These are phyloP conservation scores for Kwoniella botswanensis DNA, from an alignment of 768 basidiomycete genomes.

Conservation along the genomic window DNA sequence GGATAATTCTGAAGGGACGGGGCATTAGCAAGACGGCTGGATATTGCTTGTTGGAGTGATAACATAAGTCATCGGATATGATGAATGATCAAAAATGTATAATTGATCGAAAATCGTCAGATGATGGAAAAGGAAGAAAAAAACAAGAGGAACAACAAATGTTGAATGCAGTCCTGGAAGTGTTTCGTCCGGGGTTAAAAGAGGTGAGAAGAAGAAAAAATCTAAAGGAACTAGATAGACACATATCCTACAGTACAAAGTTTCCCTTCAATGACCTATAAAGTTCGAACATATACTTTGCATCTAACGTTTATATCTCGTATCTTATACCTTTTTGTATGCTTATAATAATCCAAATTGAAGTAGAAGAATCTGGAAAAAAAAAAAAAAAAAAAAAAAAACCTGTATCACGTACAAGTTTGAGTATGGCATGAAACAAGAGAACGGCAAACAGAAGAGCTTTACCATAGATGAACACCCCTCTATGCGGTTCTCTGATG, in stretches of 20 bases:
- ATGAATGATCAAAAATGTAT: no score
- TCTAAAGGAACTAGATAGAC: background rate
- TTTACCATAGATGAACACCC: background rate
- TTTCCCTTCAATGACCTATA: no score
- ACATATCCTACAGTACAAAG: background rate
- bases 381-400: no score
- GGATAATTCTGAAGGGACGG: no score
- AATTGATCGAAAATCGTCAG: no score
- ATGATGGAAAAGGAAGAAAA: no score
- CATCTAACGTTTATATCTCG: background rate
- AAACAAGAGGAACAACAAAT: background rate
- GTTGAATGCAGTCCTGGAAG: background rate
- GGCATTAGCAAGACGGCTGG: no score
- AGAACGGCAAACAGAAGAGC: background rate
- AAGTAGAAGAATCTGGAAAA: background rate
- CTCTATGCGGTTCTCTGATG: background rate
- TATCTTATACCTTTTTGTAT: background rate
- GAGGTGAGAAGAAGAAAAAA: background rate
- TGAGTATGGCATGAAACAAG: no score
- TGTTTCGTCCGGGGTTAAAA: no score
- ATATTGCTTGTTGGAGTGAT: no score
- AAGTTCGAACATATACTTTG: background rate
- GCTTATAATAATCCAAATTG: background rate
- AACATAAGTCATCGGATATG: no score
- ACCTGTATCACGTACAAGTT: no score